These are phyloP conservation scores for Talaromyces stipitatus DNA, from an alignment of 495 filamentous ascomycete species.

Conservation along the genomic window DNA sequence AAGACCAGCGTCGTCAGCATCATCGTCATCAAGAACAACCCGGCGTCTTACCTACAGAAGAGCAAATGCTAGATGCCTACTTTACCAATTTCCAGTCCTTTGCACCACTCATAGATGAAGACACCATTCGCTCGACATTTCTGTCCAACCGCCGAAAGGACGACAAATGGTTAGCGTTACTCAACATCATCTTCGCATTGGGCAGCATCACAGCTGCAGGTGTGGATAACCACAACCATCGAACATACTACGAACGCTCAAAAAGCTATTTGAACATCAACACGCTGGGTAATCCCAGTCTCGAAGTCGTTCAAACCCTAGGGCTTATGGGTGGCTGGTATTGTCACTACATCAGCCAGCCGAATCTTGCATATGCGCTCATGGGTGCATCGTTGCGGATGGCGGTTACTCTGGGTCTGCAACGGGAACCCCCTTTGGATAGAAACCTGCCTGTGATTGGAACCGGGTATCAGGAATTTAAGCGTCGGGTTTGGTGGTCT, in stretches of 20 bases:
- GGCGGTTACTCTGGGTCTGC: conserved; percentile 61
- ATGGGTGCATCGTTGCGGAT: conserved; percentile 36
- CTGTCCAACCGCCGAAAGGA: conserved; percentile 59
- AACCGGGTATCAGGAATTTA: conserved; percentile 47
- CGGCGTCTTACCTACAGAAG: conserved; percentile 39
- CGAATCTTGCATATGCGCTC: conserved; percentile 55
- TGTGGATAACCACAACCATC: conserved; percentile 62
- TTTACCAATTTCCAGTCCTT: conserved; percentile 71
- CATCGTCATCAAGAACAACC: conserved; percentile 40
- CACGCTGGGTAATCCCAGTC: conserved; percentile 44
- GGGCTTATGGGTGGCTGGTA: conserved; percentile 70
- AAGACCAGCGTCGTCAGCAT: conserved; percentile 34
- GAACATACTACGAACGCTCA: conserved; percentile 63
- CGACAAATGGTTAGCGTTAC: conserved; percentile 63
- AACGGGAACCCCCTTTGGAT: conserved; percentile 50
- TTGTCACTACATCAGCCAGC: conserved; percentile 71
- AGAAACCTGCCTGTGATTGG: conserved; percentile 24
- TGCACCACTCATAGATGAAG: conserved; percentile 71
- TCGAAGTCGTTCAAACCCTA: conserved; percentile 65
- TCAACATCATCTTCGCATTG: conserved; percentile 77
- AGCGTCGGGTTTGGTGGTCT: conserved; percentile 72
- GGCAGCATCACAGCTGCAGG: conserved; percentile 65
- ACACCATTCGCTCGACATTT: conserved; percentile 64
- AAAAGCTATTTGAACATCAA: conserved; percentile 63
- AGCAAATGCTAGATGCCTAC: conserved; percentile 65